A percentile compares a stretch with the other conserved stretches of the same genome.
phyloP scores from a whole-genome alignment of 352 stramenopile species.

The Globisporangium cylindrosporum region DNA sequence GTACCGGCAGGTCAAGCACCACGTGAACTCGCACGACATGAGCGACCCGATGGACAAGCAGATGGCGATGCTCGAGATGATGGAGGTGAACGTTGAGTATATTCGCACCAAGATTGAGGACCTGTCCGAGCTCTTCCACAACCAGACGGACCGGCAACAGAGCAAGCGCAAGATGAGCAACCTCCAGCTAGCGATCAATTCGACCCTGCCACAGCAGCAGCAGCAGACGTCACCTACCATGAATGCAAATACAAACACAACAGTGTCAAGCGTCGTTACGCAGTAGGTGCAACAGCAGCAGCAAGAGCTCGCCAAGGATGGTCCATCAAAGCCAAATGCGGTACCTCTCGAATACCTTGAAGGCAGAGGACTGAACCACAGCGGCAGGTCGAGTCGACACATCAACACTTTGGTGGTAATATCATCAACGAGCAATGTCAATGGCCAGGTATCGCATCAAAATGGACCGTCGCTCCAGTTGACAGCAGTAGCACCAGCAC shows the following conservation, averaged over 20 bases:
- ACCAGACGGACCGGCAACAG: constrained; percentile 24
- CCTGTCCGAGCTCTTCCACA: constrained; percentile 46
- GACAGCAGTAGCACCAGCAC: constrained; percentile 1
- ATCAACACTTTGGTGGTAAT: background rate
- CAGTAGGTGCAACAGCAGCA: constrained; percentile 14
- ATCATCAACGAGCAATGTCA: background rate
- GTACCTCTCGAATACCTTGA: background rate
- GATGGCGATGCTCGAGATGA: constrained; percentile 85
- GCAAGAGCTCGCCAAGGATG: background rate
- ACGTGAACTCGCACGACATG: constrained; percentile 61
- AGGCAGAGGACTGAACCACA: background rate
- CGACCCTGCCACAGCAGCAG: background rate
- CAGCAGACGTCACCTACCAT: too few species aligned
- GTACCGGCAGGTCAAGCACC: constrained; percentile 59
- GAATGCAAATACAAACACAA: background rate
- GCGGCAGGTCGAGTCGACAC: background rate
- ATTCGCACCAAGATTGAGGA: constrained; percentile 80
- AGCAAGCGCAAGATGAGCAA: constrained; percentile 20
- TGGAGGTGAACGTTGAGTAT: constrained; percentile 84
- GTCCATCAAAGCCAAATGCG: background rate
- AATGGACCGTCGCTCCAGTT: background rate
- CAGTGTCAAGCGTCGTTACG: background rate
- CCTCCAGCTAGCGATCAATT: constrained; percentile 11
- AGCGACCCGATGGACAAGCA: constrained; percentile 79
- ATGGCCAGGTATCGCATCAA: background rate